These are phyloP conservation scores for Davidsoniella eucalypti DNA, from an alignment of 2,329 filamentous ascomycete species.

Conservation along the genomic window DNA sequence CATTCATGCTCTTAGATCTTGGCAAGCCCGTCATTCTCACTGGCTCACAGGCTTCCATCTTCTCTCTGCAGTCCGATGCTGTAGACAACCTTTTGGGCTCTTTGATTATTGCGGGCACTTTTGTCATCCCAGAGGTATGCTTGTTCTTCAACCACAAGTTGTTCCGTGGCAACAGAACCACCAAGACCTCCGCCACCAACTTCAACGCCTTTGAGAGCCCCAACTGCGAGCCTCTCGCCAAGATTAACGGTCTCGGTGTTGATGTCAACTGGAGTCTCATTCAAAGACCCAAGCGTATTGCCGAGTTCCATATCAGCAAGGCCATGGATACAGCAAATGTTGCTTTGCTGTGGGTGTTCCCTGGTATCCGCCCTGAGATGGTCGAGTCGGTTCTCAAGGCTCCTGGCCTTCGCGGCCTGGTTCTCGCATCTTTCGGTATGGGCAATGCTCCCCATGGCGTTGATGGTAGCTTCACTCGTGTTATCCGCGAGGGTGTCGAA, in stretches of 20 bases:
- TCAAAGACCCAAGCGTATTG: slow-evolving; percentile 54
- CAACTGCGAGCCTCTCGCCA: slow-evolving; percentile 69
- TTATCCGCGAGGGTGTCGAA: slow-evolving; percentile 60
- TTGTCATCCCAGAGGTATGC: slow-evolving; percentile 83
- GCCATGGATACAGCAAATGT: slow-evolving; percentile 77
- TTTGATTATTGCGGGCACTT: slow-evolving; percentile 78
- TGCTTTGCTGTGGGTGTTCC: slow-evolving; percentile 77
- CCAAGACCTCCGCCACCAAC: slow-evolving; percentile 72
- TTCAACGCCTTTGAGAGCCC: slow-evolving; percentile 81
- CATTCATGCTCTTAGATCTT: slow-evolving; percentile 82
- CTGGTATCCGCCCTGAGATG: slow-evolving; percentile 87
- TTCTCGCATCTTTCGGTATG: slow-evolving; percentile 85
- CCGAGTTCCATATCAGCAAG: slow-evolving; percentile 57
- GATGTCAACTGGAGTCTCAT: slow-evolving; percentile 69
- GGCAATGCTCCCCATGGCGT: slow-evolving; percentile 76
- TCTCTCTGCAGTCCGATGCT: slow-evolving; percentile 78
- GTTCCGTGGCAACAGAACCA: slow-evolving; percentile 74
- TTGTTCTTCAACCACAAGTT: slow-evolving; percentile 88
- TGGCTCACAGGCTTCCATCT: slow-evolving; percentile 69
- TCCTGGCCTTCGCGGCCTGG: slow-evolving; percentile 61
- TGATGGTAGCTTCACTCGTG: slow-evolving; percentile 62
- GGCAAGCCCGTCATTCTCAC: slow-evolving; percentile 86
- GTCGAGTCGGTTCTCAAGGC: slow-evolving; percentile 66
- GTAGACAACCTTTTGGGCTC: slow-evolving; percentile 81
- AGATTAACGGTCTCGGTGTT: slow-evolving; percentile 64